These are phyloP conservation scores for Plasmopara halstedii DNA, from an alignment of 352 stramenopile species.

Conservation along the genomic window DNA sequence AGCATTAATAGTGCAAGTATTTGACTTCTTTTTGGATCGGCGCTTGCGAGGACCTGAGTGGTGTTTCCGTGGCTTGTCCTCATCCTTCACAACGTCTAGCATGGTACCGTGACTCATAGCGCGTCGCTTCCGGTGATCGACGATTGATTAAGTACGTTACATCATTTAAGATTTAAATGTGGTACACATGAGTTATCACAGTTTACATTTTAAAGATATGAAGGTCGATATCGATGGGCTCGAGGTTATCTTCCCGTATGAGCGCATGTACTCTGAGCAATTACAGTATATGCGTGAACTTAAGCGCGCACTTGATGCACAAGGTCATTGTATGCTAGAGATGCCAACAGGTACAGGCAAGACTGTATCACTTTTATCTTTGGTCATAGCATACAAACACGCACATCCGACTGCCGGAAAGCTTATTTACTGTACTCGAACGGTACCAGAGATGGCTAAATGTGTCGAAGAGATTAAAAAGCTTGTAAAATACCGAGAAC, in stretches of 20 bases:
- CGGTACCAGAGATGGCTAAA: conserved; percentile 99
- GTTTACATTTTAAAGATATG: conserved; percentile 36
- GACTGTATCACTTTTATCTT: conserved; percentile 94
- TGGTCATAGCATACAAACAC: conserved; percentile 94
- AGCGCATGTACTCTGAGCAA: conserved; percentile 97
- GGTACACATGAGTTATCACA: not conserved
- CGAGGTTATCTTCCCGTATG: conserved; percentile 97
- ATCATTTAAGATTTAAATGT: not conserved
- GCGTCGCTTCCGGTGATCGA: no score
- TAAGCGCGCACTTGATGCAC: conserved; percentile 95
- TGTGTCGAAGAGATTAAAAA: conserved; percentile 97
- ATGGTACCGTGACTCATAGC: conserved; percentile 21
- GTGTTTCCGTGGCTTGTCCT: conserved; percentile 20
- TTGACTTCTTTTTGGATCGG: conserved; percentile 50
- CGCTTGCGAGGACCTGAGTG: conserved; percentile 57
- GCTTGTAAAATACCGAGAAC: conserved; percentile 78
- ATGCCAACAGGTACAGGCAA: conserved; percentile 99
- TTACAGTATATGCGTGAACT: conserved; percentile 99
- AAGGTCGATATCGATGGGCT: conserved; percentile 94
- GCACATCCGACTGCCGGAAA: conserved; percentile 94
- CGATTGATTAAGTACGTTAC: no score
- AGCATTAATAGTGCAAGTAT: not conserved
- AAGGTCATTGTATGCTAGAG: conserved; percentile 96
- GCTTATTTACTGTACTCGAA: conserved; percentile 99
- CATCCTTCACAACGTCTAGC: conserved; percentile 9